Evolutionary conservation across 1,284 basidiomycete species (phyloP).

Genomic region (Spongiforma sp.): DNA sequence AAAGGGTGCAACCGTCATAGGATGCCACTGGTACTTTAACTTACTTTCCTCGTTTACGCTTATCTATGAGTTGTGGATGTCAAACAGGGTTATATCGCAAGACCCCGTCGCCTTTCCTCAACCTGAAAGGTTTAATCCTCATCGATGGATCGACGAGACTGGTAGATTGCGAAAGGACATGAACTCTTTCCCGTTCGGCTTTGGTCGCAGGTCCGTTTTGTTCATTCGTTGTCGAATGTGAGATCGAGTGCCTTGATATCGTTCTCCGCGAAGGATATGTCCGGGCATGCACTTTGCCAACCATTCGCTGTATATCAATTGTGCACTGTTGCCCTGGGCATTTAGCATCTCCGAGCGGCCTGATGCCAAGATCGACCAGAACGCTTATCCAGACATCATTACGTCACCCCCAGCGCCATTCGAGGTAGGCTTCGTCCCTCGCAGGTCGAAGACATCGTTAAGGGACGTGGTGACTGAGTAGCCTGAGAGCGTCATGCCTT

Average conservation of each 20-base stretch:
- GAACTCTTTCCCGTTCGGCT: slow-evolving; percentile 61
- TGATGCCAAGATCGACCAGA: too few relatives aligned
- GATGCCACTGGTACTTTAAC: slow-evolving; percentile 57
- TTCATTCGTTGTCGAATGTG: too few relatives aligned
- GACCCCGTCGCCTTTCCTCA: slow-evolving; percentile 64
- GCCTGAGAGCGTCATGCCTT: too few relatives aligned
- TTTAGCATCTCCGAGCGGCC: slow-evolving; percentile 31
- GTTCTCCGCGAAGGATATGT: slow-evolving; percentile 23
- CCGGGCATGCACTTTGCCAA: slow-evolving; percentile 35
- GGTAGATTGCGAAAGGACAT: slow-evolving; percentile 56
- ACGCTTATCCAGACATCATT: too few relatives aligned
- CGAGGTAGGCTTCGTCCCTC: too few relatives aligned
- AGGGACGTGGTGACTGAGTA: too few relatives aligned
- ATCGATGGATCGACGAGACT: slow-evolving; percentile 58
- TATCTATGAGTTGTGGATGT: not conserved
- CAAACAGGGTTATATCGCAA: slow-evolving; percentile 55
- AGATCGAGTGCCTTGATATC: slow-evolving; percentile 7
- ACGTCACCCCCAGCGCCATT: too few relatives aligned
- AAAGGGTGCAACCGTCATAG: slow-evolving; percentile 58
- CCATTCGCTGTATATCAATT: slow-evolving; percentile 31
- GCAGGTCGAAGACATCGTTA: too few relatives aligned
- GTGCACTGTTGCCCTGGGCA: slow-evolving; percentile 31
- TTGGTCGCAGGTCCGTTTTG: slow-evolving; percentile 56
- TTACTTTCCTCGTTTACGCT: not conserved
- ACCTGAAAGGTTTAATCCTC: slow-evolving; percentile 61